Evolutionary conservation across 257 asterid genomes (phyloP).

Genomic region (Buddleja alternifolia): DNA sequence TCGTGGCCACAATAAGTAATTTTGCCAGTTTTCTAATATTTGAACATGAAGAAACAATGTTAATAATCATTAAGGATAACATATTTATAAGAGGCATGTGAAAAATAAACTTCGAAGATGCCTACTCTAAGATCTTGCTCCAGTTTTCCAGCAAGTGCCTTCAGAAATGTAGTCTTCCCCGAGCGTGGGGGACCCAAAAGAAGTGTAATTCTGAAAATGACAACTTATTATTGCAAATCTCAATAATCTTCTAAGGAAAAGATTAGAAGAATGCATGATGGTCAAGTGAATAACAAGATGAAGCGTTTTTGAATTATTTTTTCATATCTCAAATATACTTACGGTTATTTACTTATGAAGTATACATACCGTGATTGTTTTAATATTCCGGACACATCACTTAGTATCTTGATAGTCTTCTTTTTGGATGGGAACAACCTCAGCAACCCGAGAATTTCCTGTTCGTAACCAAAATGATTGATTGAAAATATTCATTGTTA

Average conservation of each 20-base stretch:
- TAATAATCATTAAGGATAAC: not conserved
- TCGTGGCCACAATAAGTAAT: constrained; percentile 63
- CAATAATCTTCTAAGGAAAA: too few relatives aligned
- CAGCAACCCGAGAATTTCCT: constrained; percentile 62
- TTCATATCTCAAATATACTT: too few relatives aligned
- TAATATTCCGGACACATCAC: constrained; percentile 55
- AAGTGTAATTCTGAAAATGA: constrained; percentile 52
- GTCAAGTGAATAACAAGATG: not conserved
- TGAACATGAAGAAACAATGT: not conserved
- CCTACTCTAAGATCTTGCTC: constrained; percentile 60
- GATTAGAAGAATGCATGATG: not conserved
- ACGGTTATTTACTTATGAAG: too few relatives aligned
- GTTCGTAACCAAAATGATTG: constrained; percentile 15
- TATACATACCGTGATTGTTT: constrained; percentile 56
- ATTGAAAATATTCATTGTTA: not conserved
- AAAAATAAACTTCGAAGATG: not conserved
- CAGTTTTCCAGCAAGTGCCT: constrained; percentile 64
- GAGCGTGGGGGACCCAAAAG: constrained; percentile 74
- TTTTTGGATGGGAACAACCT: constrained; percentile 65
- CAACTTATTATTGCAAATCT: constrained; percentile 17
- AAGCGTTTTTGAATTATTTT: too few relatives aligned
- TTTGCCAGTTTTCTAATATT: constrained; percentile 43
- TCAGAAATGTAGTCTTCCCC: constrained; percentile 56
- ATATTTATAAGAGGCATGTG: not conserved
- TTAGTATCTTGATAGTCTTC: constrained; percentile 50